phyloP scores from a whole-genome alignment of 2,329 filamentous ascomycete genomes.

The Ceratocystis variospora region DNA sequence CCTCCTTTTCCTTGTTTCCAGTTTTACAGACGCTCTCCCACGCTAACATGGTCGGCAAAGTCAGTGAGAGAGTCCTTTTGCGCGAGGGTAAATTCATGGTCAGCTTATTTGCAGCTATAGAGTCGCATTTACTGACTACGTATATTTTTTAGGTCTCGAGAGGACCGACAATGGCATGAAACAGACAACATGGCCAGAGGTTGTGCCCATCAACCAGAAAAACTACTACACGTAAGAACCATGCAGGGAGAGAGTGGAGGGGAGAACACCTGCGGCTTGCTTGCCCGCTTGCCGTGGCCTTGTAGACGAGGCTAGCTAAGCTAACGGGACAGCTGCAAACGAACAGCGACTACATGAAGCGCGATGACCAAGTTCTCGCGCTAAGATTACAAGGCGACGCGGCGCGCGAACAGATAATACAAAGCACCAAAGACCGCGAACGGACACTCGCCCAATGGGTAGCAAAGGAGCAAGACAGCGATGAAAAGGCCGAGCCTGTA shows the following conservation, averaged over 20 bases:
- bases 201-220: conserved; percentile 94
- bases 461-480: conserved; percentile 35
- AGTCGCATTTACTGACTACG: conserved; percentile 1
- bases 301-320: conserved; percentile 16
- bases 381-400: conserved; percentile 80
- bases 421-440: conserved; percentile 76
- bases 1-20: not conserved
- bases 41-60: conserved; percentile 45
- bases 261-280: not conserved
- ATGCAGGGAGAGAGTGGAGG: not conserved
- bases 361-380: conserved; percentile 89
- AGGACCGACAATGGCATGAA: conserved; percentile 98
- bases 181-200: conserved; percentile 82
- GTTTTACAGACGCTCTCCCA: conserved; percentile 5
- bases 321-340: conserved; percentile 1
- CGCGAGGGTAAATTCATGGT: conserved; percentile 38
- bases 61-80: conserved; percentile 50
- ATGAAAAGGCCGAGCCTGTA: conserved; percentile 24
- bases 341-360: conserved; percentile 84
- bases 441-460: conserved; percentile 51
- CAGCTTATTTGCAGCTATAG: not conserved
- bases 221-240: conserved; percentile 85
- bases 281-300: not conserved
- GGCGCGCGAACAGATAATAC: conserved; percentile 66
- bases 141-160: conserved; percentile 55